Percentiles rank a stretch among this genome's conserved stretches.
These are phyloP conservation scores for Hymenoscyphus linearis DNA, from an alignment of 2,329 filamentous ascomycete genomes.

Conservation along the genomic window DNA sequence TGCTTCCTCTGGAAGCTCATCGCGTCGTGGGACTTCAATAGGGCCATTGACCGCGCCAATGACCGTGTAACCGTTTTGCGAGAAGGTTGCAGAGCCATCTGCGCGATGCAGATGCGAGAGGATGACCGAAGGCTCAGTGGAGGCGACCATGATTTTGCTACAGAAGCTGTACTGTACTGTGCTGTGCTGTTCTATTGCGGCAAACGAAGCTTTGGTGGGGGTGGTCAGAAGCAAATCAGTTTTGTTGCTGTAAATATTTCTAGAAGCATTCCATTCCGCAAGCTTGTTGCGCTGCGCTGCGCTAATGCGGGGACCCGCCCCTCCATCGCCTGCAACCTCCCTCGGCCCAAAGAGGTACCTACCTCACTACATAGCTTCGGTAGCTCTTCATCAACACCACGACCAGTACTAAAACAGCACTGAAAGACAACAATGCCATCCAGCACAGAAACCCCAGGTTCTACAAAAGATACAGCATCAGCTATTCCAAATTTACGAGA, in stretches of 20 bases:
- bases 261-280: slow-evolving; percentile 1
- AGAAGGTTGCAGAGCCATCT: slow-evolving; percentile 76
- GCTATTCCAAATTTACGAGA: slow-evolving; percentile 46
- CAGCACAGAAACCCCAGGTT: slow-evolving; percentile 14
- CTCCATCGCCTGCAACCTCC: neutral
- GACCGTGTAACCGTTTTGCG: slow-evolving; percentile 71
- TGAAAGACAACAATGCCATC: slow-evolving; percentile 26
- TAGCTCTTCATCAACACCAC: neutral
- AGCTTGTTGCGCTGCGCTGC: neutral
- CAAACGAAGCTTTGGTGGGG: neutral
- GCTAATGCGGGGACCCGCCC: neutral
- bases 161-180: neutral
- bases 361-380: neutral
- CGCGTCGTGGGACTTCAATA: slow-evolving; percentile 80
- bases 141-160: slow-evolving; percentile 38
- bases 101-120: slow-evolving; percentile 61
- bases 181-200: neutral
- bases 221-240: neutral
- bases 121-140: slow-evolving; percentile 39
- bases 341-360: too few relatives aligned
- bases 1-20: slow-evolving; percentile 89
- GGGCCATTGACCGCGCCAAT: slow-evolving; percentile 88
- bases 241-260: neutral
- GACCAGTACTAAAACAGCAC: neutral
- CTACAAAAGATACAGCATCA: slow-evolving; percentile 12